Evolutionary conservation across 2,329 filamentous ascomycete species (phyloP).

Genomic region (Apiospora rasikravindrae): DNA sequence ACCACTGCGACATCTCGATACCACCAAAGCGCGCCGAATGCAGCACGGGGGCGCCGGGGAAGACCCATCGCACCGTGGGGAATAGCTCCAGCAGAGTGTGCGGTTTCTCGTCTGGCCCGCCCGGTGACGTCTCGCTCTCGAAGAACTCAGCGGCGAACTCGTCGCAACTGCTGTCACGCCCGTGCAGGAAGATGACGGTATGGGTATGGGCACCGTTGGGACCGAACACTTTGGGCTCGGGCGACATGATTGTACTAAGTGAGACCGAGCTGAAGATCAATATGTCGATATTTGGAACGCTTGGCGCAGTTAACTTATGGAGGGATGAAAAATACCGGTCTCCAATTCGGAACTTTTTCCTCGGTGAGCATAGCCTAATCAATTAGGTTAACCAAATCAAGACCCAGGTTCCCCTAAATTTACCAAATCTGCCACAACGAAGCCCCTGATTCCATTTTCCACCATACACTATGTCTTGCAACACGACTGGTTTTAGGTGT

Average conservation of each 20-base stretch:
- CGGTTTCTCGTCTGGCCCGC: slow-evolving; percentile 23
- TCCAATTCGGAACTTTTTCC: background rate
- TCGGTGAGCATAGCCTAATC: background rate
- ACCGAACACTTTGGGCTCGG: background rate
- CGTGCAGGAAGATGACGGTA: slow-evolving; percentile 53
- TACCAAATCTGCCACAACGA: background rate
- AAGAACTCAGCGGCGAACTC: slow-evolving; percentile 49
- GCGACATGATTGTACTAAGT: background rate
- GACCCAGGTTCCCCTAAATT: background rate
- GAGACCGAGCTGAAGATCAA: background rate
- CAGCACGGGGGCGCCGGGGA: slow-evolving; percentile 30
- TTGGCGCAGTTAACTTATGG: background rate
- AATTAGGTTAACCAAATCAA: background rate
- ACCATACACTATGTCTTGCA: background rate
- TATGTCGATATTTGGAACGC: background rate
- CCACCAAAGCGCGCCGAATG: slow-evolving; percentile 30
- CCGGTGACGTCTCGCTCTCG: slow-evolving; percentile 38
- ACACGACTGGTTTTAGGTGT: background rate
- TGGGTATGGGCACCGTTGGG: slow-evolving; percentile 42
- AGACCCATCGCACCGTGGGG: slow-evolving; percentile 37
- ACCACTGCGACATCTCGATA: slow-evolving; percentile 36
- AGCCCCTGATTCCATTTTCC: background rate
- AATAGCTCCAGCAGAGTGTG: slow-evolving; percentile 31
- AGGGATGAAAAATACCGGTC: background rate
- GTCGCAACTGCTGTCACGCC: slow-evolving; percentile 44